Evolutionary conservation across 495 filamentous ascomycete species (phyloP), one percentile per base, ranked within the genome.

Genomic region (Venustampulla echinocandica): DNA sequence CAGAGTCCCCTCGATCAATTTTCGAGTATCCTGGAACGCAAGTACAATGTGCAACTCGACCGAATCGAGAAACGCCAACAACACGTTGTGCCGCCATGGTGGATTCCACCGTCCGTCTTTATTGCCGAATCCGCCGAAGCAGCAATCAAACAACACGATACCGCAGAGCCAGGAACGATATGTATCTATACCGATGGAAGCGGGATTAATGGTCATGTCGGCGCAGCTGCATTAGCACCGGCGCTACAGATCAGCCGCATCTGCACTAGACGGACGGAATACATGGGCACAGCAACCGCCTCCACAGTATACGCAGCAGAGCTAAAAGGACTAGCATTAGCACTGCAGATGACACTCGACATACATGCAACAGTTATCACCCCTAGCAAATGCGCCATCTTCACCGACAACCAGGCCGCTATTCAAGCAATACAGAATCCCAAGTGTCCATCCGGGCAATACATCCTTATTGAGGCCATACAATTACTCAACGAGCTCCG

Each of bases 231-330:
- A 22, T 15, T 46, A 47, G 43, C 35, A 33, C 42, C 49, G n/a
- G 33, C 19, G 15, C 34, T 41, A 21, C 25, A 25, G 9, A 19
- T 52, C 17, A 19, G 30, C 4, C 25, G 41, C 32, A 54, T 47
- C 22, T 14, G 37, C 25, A 41, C 53, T 17, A 45, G 24, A 25
- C 35, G 45, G 25, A 55, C 19, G 32, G 38, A 47, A 32, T 59
- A 59, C 34, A 53, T 59, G 27, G 49, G 49, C 33, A 34, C 14
- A 46, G 38, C 38, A 30, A 54, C 49, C 24, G 46, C 42, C 44
- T 56, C 49, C 27, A 59, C 47, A 14, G 46, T 55, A 17, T 57
- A 57, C 25, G 53, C 54, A 32, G 51, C 40, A 46, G 51, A 57
- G 34, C 47, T 57, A 11, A 49, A 27, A 27, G 50, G 54, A 13